phyloP scores from a whole-genome alignment of 352 stramenopile genomes.

The Phytopythium aichiense region DNA sequence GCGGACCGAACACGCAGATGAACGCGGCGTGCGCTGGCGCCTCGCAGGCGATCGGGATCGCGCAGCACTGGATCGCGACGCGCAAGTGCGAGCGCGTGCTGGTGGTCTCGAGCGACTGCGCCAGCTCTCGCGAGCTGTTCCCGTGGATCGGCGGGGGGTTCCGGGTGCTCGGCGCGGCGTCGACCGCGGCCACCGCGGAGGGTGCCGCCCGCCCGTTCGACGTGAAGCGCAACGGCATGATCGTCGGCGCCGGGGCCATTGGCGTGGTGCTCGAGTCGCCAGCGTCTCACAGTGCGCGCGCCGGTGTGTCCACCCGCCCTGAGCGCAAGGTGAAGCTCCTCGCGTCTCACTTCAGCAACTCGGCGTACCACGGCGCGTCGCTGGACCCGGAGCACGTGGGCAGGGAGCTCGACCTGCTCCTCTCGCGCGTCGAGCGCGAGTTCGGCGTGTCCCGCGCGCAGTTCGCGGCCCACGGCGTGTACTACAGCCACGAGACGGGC shows the following conservation, averaged over 20 bases:
- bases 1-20: conserved; percentile 95
- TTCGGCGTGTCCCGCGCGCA: conserved; percentile 90
- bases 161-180: conserved; percentile 91
- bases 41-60: conserved; percentile 90
- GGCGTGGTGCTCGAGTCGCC: conserved; percentile 74
- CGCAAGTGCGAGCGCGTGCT: conserved; percentile 92
- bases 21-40: conserved; percentile 96
- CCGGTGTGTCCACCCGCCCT: neutral
- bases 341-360: conserved; percentile 94
- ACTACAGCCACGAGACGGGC: conserved; percentile 97
- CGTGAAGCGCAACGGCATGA: conserved; percentile 90
- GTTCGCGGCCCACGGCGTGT: conserved; percentile 92
- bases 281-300: conserved; percentile 21
- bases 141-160: conserved; percentile 95
- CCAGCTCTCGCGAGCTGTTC: conserved; percentile 87
- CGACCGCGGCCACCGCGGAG: conserved; percentile 66
- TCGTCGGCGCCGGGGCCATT: conserved; percentile 90
- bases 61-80: conserved; percentile 93
- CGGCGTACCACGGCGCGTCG: conserved; percentile 93
- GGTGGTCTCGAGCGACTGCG: conserved; percentile 93
- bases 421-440: conserved; percentile 84
- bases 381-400: conserved; percentile 93
- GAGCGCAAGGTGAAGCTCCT: conserved; percentile 73
- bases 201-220: conserved; percentile 92
- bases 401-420: conserved; percentile 89